Percentiles rank a stretch among this genome's conserved stretches.
These are phyloP conservation scores for Nakaseomyces glabratus DNA, from an alignment of 1,139 yeast species.

Conservation along the genomic window DNA sequence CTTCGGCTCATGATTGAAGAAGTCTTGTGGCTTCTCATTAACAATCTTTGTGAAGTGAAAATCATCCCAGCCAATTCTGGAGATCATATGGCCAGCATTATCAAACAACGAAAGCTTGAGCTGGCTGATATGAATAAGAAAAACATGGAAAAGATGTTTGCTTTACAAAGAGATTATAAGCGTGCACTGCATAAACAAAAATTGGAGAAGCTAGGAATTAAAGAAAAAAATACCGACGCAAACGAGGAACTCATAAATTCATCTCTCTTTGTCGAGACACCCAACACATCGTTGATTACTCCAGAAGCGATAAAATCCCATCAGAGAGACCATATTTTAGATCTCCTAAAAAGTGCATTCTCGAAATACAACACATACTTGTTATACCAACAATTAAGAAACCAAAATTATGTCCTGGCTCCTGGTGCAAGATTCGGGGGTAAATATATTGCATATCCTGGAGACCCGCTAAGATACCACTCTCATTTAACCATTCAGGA, in stretches of 20 bases:
- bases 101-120: slow-evolving; percentile 12
- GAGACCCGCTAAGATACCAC: slow-evolving; percentile 86
- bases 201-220: slow-evolving; percentile 14
- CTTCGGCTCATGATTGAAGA: slow-evolving; percentile 67
- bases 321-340: background rate
- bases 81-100: slow-evolving; percentile 14
- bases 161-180: slow-evolving; percentile 16
- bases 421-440: slow-evolving; percentile 94
- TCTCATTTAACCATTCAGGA: slow-evolving; percentile 72
- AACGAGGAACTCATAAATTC: slow-evolving; percentile 16
- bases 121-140: slow-evolving; percentile 12
- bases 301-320: background rate
- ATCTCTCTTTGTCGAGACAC: slow-evolving; percentile 19
- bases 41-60: slow-evolving; percentile 34
- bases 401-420: slow-evolving; percentile 33
- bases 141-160: slow-evolving; percentile 14
- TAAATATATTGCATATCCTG: slow-evolving; percentile 81
- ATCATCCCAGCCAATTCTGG: slow-evolving; percentile 15
- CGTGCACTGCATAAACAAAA: slow-evolving; percentile 16
- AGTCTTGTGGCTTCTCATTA: slow-evolving; percentile 51
- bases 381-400: slow-evolving; percentile 15
- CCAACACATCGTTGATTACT: slow-evolving; percentile 11
- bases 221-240: slow-evolving; percentile 6
- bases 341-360: slow-evolving; percentile 8
- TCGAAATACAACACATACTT: slow-evolving; percentile 14